These are phyloP conservation scores for Castanospermum australe DNA, from an alignment of 306 rosid species.

Conservation along the genomic window DNA sequence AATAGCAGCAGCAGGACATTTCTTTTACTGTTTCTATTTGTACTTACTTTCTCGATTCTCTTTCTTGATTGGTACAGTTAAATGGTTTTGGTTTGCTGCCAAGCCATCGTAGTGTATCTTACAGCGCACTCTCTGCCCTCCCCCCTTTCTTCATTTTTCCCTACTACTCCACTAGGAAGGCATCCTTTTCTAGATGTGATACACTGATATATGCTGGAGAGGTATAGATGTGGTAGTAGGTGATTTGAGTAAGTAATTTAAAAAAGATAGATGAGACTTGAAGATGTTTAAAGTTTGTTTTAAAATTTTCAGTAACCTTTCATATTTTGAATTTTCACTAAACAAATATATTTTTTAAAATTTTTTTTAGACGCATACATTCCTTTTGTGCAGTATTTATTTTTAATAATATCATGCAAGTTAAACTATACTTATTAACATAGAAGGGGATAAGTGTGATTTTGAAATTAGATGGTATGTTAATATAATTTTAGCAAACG, in stretches of 20 bases:
- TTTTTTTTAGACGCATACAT: too few relatives aligned
- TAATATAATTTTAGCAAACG: too few relatives aligned
- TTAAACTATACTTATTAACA: too few relatives aligned
- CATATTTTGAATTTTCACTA: too few relatives aligned
- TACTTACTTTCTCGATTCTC: constrained; percentile 74
- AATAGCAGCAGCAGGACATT: constrained; percentile 92
- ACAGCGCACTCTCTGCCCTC: background rate
- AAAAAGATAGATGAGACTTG: background rate
- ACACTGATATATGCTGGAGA: background rate
- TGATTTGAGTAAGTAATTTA: constrained; percentile 16
- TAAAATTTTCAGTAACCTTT: too few relatives aligned
- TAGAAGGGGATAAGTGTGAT: too few relatives aligned
- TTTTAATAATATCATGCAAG: too few relatives aligned
- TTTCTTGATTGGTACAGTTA: constrained; percentile 96
- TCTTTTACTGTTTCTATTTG: constrained; percentile 84
- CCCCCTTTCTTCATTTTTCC: background rate
- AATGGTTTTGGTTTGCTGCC: constrained; percentile 23
- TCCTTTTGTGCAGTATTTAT: too few relatives aligned
- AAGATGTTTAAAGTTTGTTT: background rate
- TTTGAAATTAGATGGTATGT: too few relatives aligned
- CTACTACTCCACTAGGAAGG: constrained; percentile 1
- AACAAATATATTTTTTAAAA: too few relatives aligned
- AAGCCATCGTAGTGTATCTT: background rate
- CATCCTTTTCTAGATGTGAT: background rate
- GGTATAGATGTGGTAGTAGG: background rate